phyloP scores from a whole-genome alignment of 2,329 filamentous ascomycete genomes.

The Fusarium tjaetaba region DNA sequence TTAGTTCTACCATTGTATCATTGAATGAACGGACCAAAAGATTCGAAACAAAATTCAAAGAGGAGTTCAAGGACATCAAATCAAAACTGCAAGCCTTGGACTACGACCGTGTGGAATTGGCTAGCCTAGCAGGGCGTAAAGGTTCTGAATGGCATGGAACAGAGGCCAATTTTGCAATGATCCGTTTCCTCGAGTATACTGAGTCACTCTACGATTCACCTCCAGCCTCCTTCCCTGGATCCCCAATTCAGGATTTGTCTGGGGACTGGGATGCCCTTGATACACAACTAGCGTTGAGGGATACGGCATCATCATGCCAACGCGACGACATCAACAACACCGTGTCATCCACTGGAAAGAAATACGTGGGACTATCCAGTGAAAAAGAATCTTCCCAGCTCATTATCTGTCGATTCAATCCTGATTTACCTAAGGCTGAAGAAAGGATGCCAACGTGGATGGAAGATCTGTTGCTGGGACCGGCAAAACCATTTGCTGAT shows the following conservation, averaged over 20 bases:
- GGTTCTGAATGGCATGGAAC: not conserved
- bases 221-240: not conserved
- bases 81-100: not conserved
- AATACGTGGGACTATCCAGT: not conserved
- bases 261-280: not conserved
- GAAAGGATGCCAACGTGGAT: not conserved
- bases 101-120: not conserved
- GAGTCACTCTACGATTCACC: not conserved
- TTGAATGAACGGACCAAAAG: not conserved
- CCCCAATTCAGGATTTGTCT: fast-evolving
- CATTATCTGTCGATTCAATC: not conserved
- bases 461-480: not conserved
- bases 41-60: not conserved
- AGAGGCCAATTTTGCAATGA: not conserved
- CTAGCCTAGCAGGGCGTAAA: not conserved
- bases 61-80: not conserved
- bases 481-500: fast-evolving
- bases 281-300: not conserved
- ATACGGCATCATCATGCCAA: too few species aligned
- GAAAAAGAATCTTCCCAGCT: not conserved
- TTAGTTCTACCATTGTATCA: not conserved
- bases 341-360: not conserved
- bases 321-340: not conserved
- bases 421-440: not conserved
- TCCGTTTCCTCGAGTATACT: not conserved